Evolutionary conservation across 2,329 filamentous ascomycete genomes (phyloP), one percentile per base, ranked within the genome.

Genomic region (Claviceps sp.): DNA sequence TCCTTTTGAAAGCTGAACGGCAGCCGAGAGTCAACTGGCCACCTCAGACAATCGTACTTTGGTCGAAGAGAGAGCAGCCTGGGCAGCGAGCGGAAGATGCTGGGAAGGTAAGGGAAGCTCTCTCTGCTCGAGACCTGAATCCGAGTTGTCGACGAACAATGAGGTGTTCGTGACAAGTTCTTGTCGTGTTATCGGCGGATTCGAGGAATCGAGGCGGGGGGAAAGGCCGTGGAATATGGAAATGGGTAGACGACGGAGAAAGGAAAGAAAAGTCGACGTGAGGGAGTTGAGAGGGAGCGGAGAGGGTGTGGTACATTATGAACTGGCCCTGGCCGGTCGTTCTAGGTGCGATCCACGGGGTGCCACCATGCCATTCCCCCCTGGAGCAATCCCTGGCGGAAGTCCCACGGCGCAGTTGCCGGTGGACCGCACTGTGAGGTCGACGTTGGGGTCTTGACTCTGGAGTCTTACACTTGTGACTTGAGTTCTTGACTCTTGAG

Each of bases 151-250:
- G 50, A 56, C 59, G 58, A 62, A 61, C 56, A 45, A 42, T 54
- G 56, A 46, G 46, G 43, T 51, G 50, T 61, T 61, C 64, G 63
- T 59, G 65, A 67, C 61, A 60, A 50, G 47, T 51, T 34, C 49
- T 66, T 67, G 63, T 66, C 64, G 59, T 57, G 54, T 56, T 55
- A 56, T 67, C 55, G 65, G 61, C 60, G 64, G 66, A 66, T 68
- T 68, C 66, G 62, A 63, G 56, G 58, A 59, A 55, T 63, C 62
- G 64, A 62, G 60, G 59, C 59, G 57, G 45, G 50, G 55, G 45
- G 49, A 54, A 53, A 54, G 56, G 54, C 51, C 53, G 53, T 44
- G 54, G 56, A 50, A 52, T 48, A 57, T 49, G 52, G 54, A 51
- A 53, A 49, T 23, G 54, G 50, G 49, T 9, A 34, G 29, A 34